Base-by-base conservation (phyloP, 2,329 filamentous ascomycete species). In the Phialophora tarda region DNA sequence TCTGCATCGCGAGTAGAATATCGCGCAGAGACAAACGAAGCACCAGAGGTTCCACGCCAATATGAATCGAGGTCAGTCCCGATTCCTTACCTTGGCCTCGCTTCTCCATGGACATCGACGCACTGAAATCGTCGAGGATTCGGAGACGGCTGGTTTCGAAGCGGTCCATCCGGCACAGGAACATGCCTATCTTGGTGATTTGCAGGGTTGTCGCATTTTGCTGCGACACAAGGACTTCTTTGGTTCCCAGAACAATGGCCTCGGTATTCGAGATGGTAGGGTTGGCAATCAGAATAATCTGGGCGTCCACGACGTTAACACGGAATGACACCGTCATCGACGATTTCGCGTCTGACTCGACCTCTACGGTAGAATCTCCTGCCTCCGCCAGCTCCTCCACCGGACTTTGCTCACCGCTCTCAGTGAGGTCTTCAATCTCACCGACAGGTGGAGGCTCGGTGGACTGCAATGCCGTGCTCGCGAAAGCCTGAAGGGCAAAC, bases 141-240 rank as follows among this genome's bases (percentile, higher is more conserved):
- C 95, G 89, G 55, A 99, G 84, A 44, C 92, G 88, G 48, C 90
- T 93, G 3, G 91, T 93, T 72, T 99, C 94, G 72, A 98, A 98
- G 69, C 89, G 91, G 78, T 99, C 96, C 95, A 99, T 99, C 12
- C 95, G 91, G 76, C 96, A 99, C 34, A 99, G 79, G 77, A 97
- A 99, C 95, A 99, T 99, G 72, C 95, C 95, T 61, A 98, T 87
- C 75, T 98, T 89, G 7, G 92, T 93, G 2, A 99, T 88, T 75
- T 99, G 94, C 75, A 99, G 85, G 0, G 95, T 97, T 72, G 96
- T 85, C 8, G 94, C 92, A 80, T 98, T 92, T 77, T 99, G 96
- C 73, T 96, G 91, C 1, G 94, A 96, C 11, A 98, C 84, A 1
- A 98, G 84, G 12, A 98, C 88, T 77, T 99, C 93, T 76, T 97